A percentile compares a stretch with the other conserved stretches of the same genome.
Conservation (phyloP, 768 basidiomycete species). For the Hebeloma cylindrosporum region DNA sequence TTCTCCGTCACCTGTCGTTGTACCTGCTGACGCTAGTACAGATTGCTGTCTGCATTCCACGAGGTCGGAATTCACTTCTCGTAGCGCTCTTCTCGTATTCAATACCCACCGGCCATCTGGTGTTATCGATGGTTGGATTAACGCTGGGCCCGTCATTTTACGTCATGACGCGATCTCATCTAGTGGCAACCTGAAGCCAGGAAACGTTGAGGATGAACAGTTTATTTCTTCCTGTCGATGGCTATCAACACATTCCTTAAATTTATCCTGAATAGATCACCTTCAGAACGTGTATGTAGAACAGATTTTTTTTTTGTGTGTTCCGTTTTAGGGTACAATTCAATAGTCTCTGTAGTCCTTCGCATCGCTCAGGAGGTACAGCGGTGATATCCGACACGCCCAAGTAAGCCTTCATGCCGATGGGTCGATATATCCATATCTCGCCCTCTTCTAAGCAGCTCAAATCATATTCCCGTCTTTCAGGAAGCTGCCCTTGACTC, state of each 20-base stretch:
- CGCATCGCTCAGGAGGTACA: conserved; percentile 19
- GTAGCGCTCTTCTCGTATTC: conserved; percentile 23
- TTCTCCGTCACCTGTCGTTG: not conserved
- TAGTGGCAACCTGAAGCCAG: too few relatives aligned
- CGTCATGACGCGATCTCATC: too few relatives aligned
- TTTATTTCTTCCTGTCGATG: too few relatives aligned
- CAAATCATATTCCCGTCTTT: conserved; percentile 42
- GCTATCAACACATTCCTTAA: not conserved
- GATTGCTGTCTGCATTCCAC: conserved; percentile 72
- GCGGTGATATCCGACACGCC: conserved; percentile 27
- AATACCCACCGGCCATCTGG: too few relatives aligned
- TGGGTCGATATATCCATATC: conserved; percentile 58
- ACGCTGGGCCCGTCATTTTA: too few relatives aligned
- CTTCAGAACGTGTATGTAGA: not conserved
- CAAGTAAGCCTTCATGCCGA: conserved; percentile 38
- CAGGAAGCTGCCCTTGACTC: conserved; percentile 41
- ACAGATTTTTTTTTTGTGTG: too few relatives aligned
- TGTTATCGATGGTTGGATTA: too few relatives aligned
- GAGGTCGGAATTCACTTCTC: conserved; percentile 75
- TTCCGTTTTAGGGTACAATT: not conserved
- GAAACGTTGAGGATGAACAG: too few relatives aligned
- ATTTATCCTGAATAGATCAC: not conserved
- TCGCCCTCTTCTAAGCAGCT: conserved; percentile 46
- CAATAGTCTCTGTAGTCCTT: conserved; percentile 14
- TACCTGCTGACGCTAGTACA: conserved; percentile 25